Percentiles rank a stretch among this genome's conserved stretches.
Evolutionary conservation across 2,329 filamentous ascomycete genomes (phyloP).

Genomic region (Fusarium pininemorale): DNA sequence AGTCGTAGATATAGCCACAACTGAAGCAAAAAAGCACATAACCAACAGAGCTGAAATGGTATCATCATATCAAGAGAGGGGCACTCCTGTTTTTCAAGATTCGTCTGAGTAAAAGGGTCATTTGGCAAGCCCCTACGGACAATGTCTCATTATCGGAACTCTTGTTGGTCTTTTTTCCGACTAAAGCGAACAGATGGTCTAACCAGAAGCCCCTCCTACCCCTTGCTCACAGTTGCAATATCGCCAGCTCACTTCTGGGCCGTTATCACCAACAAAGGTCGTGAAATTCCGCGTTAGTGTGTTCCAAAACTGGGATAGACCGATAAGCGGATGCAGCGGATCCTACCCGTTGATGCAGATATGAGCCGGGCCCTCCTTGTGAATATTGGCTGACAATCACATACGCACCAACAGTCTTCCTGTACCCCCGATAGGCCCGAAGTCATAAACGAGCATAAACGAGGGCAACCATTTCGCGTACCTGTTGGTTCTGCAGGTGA

Average conservation of each 20-base stretch:
- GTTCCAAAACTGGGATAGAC: neutral
- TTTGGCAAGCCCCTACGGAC: neutral
- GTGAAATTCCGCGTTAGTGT: neutral
- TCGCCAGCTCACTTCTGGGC: neutral
- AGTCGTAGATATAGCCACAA: neutral
- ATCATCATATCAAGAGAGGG: neutral
- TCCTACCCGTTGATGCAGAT: neutral
- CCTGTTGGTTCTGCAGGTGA: neutral
- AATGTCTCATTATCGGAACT: neutral
- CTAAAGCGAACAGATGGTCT: neutral
- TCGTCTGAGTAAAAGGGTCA: neutral
- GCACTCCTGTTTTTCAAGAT: neutral
- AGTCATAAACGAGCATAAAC: neutral
- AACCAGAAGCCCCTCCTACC: neutral
- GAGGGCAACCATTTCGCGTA: neutral
- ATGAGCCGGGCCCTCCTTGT: neutral
- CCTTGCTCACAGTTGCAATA: neutral
- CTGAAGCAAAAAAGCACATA: neutral
- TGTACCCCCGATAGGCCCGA: neutral
- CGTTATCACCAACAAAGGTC: too few relatives aligned
- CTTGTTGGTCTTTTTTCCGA: neutral
- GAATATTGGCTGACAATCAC: neutral
- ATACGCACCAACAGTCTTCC: neutral
- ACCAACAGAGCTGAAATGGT: neutral
- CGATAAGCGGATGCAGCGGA: neutral